phyloP scores from a whole-genome alignment of 116 monocot genomes.

The Iris pallida region DNA sequence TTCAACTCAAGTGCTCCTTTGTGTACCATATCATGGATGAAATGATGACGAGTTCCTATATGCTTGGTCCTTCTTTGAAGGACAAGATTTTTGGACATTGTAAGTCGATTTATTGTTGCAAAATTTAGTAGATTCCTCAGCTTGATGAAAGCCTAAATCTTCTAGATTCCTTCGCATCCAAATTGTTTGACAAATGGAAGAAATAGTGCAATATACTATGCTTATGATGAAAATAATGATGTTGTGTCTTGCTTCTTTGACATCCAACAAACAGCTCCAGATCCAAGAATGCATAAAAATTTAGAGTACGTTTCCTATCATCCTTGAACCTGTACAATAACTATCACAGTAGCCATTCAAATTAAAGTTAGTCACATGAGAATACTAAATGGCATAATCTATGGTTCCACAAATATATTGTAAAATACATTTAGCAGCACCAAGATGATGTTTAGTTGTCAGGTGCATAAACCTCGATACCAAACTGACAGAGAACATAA shows the following conservation, averaged over 20 bases:
- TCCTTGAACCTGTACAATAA: background rate
- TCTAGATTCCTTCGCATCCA: background rate
- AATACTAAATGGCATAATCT: background rate
- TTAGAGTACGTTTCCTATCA: background rate
- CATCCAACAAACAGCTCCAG: constrained; percentile 1
- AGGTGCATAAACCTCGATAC: no score
- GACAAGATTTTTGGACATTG: background rate
- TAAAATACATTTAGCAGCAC: background rate
- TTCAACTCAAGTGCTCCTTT: background rate
- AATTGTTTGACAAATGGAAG: background rate
- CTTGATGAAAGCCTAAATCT: background rate
- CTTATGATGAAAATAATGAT: background rate
- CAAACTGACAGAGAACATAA: no score
- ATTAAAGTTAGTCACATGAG: background rate
- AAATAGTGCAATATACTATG: background rate
- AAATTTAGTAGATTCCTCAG: background rate
- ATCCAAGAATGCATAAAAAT: background rate
- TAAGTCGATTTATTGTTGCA: background rate
- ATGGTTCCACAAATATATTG: background rate
- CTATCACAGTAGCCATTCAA: background rate
- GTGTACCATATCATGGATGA: background rate
- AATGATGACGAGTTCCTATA: background rate
- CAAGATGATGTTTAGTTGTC: background rate
- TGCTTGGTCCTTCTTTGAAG: background rate
- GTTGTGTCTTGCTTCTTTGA: background rate